Evolutionary conservation across 768 basidiomycete species (phyloP), one percentile per base, ranked within the genome.

Genomic region (Candolleomyces efflorescens): DNA sequence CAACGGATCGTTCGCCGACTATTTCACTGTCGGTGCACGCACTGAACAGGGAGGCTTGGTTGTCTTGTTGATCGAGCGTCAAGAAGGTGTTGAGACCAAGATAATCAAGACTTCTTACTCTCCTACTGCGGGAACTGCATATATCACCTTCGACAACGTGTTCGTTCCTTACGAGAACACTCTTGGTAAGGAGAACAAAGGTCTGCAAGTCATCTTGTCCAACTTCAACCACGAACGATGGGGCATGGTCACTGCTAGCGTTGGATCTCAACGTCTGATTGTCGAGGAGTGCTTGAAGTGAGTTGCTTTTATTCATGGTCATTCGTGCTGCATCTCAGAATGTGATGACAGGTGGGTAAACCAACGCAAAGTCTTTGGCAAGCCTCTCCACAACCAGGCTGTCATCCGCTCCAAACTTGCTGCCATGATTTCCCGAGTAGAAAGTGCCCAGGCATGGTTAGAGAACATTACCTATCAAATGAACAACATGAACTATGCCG

Each of bases 141-240:
- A 85, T 61, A 81, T 91, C 58, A 90, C 87, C 0, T 90, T 91
- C 59, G 90, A 94, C 54, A 79, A 92, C 55, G 93, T 89, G 39
- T 84, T 83, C 60, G 93, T 94, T 0, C 94, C 95, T 6, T 83
- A 87, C 5, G 90, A 85, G 63, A 91, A 96, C 71, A 89, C 90
- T 3, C 82, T 97, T 24, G 79, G 80, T 10, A 68, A 76, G 60
- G 74, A 75, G 26, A 68, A 65, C 54, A 64, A 66, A 43, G 89
- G 90, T 26, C 63, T 74, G 17, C 65, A 69, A 43, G 71, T 72
- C 50, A 71, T 73, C 23, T 63, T 75, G 37, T 74, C 86, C 58
- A 96, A 94, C 73, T 95, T 94, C 73, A 94, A 94, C 68, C 92
- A 94, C 71, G 91, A 93, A 69, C 85, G 89, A 62, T 90, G 88